These are phyloP conservation scores for Penicillium roqueforti DNA, from an alignment of 495 filamentous ascomycete species.

Conservation along the genomic window DNA sequence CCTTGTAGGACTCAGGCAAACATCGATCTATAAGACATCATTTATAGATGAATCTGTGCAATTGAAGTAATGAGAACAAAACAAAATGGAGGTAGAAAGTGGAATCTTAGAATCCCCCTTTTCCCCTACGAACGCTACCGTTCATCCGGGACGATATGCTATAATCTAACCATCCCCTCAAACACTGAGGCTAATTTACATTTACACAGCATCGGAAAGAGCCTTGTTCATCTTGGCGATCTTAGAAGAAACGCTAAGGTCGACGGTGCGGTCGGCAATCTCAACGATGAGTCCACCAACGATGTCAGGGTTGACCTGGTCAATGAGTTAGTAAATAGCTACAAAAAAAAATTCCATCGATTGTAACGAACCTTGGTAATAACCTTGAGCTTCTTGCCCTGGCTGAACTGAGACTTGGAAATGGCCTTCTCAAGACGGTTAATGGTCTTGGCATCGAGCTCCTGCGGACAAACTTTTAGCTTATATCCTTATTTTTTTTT, in stretches of 20 bases:
- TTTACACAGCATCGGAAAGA: slow-evolving; percentile 92
- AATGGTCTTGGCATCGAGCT: slow-evolving; percentile 82
- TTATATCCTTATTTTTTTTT: not conserved
- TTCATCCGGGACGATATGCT: slow-evolving; percentile 28
- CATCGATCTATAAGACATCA: not conserved
- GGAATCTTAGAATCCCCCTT: slow-evolving; percentile 6
- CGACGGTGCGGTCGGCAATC: slow-evolving; percentile 95
- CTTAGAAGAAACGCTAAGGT: slow-evolving; percentile 91
- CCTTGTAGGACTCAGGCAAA: not conserved
- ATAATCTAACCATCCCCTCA: slow-evolving; percentile 23
- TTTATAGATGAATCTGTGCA: slow-evolving; percentile 19
- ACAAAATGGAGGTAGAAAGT: slow-evolving; percentile 16
- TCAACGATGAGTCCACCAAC: slow-evolving; percentile 92
- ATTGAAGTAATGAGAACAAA: slow-evolving; percentile 32
- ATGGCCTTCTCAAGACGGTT: slow-evolving; percentile 80
- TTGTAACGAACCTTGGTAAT: slow-evolving; percentile 67
- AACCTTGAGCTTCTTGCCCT: slow-evolving; percentile 96
- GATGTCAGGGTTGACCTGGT: slow-evolving; percentile 87
- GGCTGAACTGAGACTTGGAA: slow-evolving; percentile 81
- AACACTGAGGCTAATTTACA: slow-evolving; percentile 31
- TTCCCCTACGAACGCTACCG: slow-evolving; percentile 26
- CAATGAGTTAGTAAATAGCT: not conserved
- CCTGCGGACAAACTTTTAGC: slow-evolving; percentile 46
- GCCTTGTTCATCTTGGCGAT: slow-evolving; percentile 99
- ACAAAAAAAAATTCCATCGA: not conserved